phyloP scores from a whole-genome alignment of 148 eudicot species.

The Heliosperma pusillum region DNA sequence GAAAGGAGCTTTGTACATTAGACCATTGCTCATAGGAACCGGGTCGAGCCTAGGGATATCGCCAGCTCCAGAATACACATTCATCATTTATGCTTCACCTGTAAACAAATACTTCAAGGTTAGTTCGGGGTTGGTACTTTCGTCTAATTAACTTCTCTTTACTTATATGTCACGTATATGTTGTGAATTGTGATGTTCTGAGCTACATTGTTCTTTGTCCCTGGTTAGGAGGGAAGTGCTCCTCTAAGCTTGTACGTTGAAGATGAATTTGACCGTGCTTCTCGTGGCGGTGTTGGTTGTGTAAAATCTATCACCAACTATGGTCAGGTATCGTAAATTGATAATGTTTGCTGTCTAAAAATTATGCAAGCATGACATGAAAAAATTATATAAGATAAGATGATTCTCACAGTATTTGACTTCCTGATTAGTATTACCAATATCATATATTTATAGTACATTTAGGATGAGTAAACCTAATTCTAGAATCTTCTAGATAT shows the following conservation, averaged over 20 bases:
- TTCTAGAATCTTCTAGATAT: too few species aligned
- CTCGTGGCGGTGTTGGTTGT: slow-evolving; percentile 82
- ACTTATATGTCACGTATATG: not conserved
- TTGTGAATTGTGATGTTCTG: not conserved
- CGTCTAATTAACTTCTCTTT: not conserved
- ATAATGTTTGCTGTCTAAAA: not conserved
- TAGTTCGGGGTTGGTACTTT: not conserved
- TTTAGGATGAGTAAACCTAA: too few species aligned
- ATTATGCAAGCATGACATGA: not conserved
- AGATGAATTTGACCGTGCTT: slow-evolving; percentile 64
- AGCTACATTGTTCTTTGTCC: not conserved
- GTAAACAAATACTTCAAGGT: slow-evolving; percentile 85
- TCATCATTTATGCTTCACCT: slow-evolving; percentile 77
- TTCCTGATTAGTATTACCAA: too few species aligned
- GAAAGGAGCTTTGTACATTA: slow-evolving; percentile 75
- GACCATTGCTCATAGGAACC: slow-evolving; percentile 81
- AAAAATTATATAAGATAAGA: too few species aligned
- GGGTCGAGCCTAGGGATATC: slow-evolving; percentile 66
- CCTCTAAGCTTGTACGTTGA: slow-evolving; percentile 68
- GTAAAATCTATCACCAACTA: slow-evolving; percentile 79
- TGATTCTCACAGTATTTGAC: too few species aligned
- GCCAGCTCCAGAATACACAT: slow-evolving; percentile 77
- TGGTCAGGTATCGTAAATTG: slow-evolving; percentile 48
- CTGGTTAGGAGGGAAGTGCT: slow-evolving; percentile 58
- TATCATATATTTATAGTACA: too few species aligned